A percentile compares a stretch with the other conserved stretches of the same genome.
Conservation (phyloP, 352 stramenopile species). For the Pythium vanterpoolii region DNA sequence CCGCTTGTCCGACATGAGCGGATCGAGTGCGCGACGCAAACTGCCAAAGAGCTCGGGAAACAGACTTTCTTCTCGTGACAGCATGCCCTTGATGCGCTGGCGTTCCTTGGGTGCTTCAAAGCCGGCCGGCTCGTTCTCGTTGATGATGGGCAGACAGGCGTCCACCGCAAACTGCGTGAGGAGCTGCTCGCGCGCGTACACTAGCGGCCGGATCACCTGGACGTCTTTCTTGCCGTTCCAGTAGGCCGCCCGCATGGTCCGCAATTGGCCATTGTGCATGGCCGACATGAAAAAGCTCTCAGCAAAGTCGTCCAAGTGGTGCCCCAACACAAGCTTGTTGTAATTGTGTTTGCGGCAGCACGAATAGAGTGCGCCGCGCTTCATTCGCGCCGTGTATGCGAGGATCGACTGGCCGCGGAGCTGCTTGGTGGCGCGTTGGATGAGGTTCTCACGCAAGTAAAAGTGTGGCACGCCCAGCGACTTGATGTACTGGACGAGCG, state of each 20-base stretch:
- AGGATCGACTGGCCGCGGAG: conserved; percentile 83
- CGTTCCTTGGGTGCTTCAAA: conserved; percentile 96
- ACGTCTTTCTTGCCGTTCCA: conserved; percentile 91
- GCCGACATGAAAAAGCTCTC: conserved; percentile 97
- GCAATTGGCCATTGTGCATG: conserved; percentile 51
- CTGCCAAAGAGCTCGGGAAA: conserved; percentile 64
- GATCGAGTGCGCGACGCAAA: conserved; percentile 35
- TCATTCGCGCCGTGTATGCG: conserved; percentile 93
- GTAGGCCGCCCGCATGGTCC: conserved; percentile 97
- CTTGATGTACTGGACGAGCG: conserved; percentile 93
- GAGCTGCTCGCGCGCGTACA: conserved; percentile 90
- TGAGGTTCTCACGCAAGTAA: conserved; percentile 87
- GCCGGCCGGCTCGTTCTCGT: conserved; percentile 96
- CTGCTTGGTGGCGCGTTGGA: conserved; percentile 61
- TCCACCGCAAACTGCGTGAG: conserved; percentile 64
- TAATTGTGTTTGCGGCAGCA: conserved; percentile 30
- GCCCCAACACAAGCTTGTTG: conserved; percentile 49
- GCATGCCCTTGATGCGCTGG: conserved; percentile 92
- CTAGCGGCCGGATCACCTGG: conserved; percentile 91
- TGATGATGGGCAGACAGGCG: conserved; percentile 92
- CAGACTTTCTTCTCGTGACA: conserved; percentile 88
- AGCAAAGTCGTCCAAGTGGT: conserved; percentile 95
- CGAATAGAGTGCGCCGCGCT: conserved; percentile 64
- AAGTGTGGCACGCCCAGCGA: conserved; percentile 91
- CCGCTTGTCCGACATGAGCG: conserved; percentile 51